Evolutionary conservation across 495 filamentous ascomycete genomes (phyloP).

Genomic region (Trichoderma virens): DNA sequence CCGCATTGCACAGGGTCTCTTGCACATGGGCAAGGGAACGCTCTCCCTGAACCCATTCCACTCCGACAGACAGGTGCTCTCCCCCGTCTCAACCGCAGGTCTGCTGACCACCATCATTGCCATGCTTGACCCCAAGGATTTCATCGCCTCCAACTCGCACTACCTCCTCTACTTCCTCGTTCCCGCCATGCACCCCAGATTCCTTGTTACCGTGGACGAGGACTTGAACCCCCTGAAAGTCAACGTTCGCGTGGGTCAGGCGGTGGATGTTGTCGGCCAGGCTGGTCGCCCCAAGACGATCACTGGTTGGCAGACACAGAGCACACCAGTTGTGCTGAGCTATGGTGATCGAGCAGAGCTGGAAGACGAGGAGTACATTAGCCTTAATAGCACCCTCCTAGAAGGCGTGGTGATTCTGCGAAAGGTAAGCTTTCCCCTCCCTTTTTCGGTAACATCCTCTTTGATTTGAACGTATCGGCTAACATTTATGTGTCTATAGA

Average conservation of each 20-base stretch:
- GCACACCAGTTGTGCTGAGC: slow-evolving; percentile 86
- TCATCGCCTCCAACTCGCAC: slow-evolving; percentile 81
- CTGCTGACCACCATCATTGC: slow-evolving; percentile 83
- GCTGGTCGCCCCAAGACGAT: slow-evolving; percentile 97
- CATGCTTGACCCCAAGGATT: slow-evolving; percentile 90
- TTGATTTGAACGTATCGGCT: slow-evolving; percentile 3
- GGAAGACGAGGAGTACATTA: slow-evolving; percentile 95
- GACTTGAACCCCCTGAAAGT: slow-evolving; percentile 87
- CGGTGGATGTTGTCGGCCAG: slow-evolving; percentile 96
- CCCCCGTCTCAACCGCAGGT: slow-evolving; percentile 81
- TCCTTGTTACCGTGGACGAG: slow-evolving; percentile 93
- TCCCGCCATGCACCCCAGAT: slow-evolving; percentile 94
- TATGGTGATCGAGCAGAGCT: slow-evolving; percentile 93
- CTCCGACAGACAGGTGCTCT: slow-evolving; percentile 92
- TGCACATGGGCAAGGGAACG: slow-evolving; percentile 99
- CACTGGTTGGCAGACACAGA: slow-evolving; percentile 99
- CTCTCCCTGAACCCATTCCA: slow-evolving; percentile 95
- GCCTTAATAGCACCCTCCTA: slow-evolving; percentile 77
- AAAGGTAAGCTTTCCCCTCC: slow-evolving; percentile 87
- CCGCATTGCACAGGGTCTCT: slow-evolving; percentile 89
- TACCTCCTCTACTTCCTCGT: slow-evolving; percentile 97
- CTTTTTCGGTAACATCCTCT: neutral
- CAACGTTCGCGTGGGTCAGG: slow-evolving; percentile 94
- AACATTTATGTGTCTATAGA: slow-evolving; percentile 21
- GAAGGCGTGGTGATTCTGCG: slow-evolving; percentile 94